phyloP scores from a whole-genome alignment of 192 early-diverging fungal species.

The Coemansia aciculifera region DNA sequence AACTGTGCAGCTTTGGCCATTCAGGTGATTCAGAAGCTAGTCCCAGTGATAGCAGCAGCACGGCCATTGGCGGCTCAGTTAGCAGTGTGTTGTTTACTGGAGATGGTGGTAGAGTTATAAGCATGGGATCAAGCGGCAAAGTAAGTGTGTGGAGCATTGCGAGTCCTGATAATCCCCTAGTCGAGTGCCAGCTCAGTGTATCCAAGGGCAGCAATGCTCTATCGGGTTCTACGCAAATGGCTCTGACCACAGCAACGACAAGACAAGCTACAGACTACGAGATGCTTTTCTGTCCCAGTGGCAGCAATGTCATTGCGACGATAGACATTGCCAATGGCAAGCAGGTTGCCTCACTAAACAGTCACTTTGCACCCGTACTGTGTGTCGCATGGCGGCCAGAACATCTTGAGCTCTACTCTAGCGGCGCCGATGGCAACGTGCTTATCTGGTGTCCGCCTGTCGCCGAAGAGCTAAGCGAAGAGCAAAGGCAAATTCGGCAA shows the following conservation, averaged over 20 bases:
- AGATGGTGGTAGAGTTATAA: constrained; percentile 62
- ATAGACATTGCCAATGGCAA: constrained; percentile 62
- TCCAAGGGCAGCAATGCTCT: not conserved
- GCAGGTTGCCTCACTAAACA: constrained; percentile 57
- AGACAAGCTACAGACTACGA: constrained; percentile 12
- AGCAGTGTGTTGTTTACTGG: constrained; percentile 69
- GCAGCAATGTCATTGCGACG: constrained; percentile 57
- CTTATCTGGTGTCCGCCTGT: constrained; percentile 58
- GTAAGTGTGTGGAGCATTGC: constrained; percentile 62
- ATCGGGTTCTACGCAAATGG: constrained; percentile 22
- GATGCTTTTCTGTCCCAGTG: constrained; percentile 62
- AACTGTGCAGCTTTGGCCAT: constrained; percentile 60
- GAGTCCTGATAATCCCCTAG: not conserved
- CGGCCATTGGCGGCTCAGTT: constrained; percentile 55
- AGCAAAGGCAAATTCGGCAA: constrained; percentile 14
- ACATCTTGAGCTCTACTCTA: constrained; percentile 64
- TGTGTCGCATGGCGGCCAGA: constrained; percentile 61
- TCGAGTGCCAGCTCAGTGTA: not conserved
- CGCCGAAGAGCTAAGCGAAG: constrained; percentile 26
- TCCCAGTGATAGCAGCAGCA: not conserved
- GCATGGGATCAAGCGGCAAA: constrained; percentile 60
- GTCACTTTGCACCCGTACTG: constrained; percentile 62
- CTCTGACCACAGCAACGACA: constrained; percentile 39
- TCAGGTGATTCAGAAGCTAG: constrained; percentile 14
- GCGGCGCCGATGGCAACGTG: constrained; percentile 61